Conservation (phyloP, 2,329 filamentous ascomycete genomes). For the Huntiella decipiens region DNA sequence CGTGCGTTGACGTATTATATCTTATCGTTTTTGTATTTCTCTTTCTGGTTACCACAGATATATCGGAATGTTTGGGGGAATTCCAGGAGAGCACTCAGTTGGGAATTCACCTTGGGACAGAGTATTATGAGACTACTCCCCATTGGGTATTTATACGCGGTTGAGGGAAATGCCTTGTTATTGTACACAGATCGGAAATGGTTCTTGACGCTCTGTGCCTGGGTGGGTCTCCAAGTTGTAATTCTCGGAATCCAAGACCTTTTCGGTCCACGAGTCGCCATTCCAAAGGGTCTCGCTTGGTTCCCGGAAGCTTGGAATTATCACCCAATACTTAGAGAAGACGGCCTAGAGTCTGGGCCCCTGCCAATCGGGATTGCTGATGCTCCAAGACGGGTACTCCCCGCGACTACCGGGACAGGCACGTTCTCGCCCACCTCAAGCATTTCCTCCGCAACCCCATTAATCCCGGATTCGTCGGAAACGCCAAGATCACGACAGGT, state of each 20-base stretch:
- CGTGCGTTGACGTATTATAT: conserved; percentile 41
- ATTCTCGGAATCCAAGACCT: conserved; percentile 65
- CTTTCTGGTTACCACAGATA: conserved; percentile 85
- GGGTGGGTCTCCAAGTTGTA: conserved; percentile 77
- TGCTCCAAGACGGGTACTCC: conserved; percentile 1
- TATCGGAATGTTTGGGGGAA: conserved; percentile 78
- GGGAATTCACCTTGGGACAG: conserved; percentile 78
- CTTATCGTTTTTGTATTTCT: conserved; percentile 59
- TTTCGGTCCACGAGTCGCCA: conserved; percentile 71
- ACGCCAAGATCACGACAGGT: conserved; percentile 15
- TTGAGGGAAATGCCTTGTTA: conserved; percentile 55
- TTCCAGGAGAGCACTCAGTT: conserved; percentile 74
- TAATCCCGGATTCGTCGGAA: conserved; percentile 18
- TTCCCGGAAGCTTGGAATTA: conserved; percentile 77
- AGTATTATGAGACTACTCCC: conserved; percentile 61
- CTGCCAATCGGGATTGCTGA: conserved; percentile 53
- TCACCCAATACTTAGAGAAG: conserved; percentile 71
- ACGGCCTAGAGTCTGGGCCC: conserved; percentile 59
- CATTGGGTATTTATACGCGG: conserved; percentile 69
- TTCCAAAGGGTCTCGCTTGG: conserved; percentile 41
- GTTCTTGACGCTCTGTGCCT: conserved; percentile 44
- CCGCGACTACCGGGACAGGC: background rate
- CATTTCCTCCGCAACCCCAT: conserved; percentile 19
- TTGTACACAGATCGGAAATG: conserved; percentile 54
- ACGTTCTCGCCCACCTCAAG: conserved; percentile 3